phyloP scores from a whole-genome alignment of 108 stramenopile species.

The Nitzschia putrida region DNA sequence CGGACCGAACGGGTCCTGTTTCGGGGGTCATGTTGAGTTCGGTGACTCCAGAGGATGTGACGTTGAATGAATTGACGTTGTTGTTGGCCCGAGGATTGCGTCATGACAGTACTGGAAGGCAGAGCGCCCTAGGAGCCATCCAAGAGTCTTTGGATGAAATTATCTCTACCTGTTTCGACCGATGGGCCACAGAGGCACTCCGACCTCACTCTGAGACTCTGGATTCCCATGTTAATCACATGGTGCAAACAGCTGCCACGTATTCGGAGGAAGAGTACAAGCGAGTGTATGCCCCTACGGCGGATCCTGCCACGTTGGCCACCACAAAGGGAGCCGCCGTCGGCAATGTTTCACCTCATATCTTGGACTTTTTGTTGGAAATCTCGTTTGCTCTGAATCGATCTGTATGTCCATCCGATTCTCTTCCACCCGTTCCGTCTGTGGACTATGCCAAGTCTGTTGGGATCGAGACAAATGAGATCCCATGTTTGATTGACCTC shows the following conservation, averaged over 20 bases:
- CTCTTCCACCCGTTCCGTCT: slow-evolving; percentile 73
- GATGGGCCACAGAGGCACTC: slow-evolving; percentile 73
- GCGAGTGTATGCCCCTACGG: slow-evolving; percentile 40
- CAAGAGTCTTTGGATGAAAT: slow-evolving; percentile 79
- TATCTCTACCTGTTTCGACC: slow-evolving; percentile 63
- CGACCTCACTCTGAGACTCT: slow-evolving; percentile 36
- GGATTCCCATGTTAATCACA: slow-evolving; percentile 35
- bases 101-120: slow-evolving; percentile 64
- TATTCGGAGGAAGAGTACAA: slow-evolving; percentile 69
- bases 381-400: slow-evolving; percentile 71
- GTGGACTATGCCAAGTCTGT: slow-evolving; percentile 64
- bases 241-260: slow-evolving; percentile 48
- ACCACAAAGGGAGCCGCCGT: slow-evolving; percentile 23
- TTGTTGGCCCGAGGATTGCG: slow-evolving; percentile 80
- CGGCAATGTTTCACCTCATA: slow-evolving; percentile 70
- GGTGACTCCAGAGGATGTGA: slow-evolving; percentile 67
- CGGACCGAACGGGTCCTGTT: slow-evolving; percentile 2
- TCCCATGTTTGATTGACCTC: slow-evolving; percentile 64
- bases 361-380: slow-evolving; percentile 66
- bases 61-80: slow-evolving; percentile 76
- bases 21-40: slow-evolving; percentile 19
- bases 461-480: slow-evolving; percentile 50
- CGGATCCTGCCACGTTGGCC: slow-evolving; percentile 12
- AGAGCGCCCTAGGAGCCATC: slow-evolving; percentile 86
- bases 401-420: slow-evolving; percentile 80